Percentiles rank a stretch among this genome's conserved stretches.
These are phyloP conservation scores for Trametes villosa DNA, from an alignment of 768 basidiomycete species.

Conservation along the genomic window DNA sequence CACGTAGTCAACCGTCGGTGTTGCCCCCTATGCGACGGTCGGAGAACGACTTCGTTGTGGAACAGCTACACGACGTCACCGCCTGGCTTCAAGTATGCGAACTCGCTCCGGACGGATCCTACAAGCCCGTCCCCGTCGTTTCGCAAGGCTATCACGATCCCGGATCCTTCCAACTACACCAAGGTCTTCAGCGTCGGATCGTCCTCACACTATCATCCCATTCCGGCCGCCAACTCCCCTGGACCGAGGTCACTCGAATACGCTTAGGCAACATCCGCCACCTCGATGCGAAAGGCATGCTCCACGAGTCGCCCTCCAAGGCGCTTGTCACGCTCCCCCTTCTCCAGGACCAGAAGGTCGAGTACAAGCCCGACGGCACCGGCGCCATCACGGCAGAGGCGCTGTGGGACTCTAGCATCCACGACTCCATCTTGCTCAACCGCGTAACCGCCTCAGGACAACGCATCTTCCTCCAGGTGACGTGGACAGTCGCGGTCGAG, in stretches of 20 bases:
- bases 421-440: conserved; percentile 85
- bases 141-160: conserved; percentile 76
- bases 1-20: conserved; percentile 46
- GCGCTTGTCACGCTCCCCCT: conserved; percentile 74
- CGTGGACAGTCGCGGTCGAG: conserved; percentile 81
- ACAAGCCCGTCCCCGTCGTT: conserved; percentile 81
- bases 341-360: conserved; percentile 68
- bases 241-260: conserved; percentile 78
- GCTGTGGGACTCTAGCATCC: conserved; percentile 93
- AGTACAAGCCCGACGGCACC: conserved; percentile 86
- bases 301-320: conserved; percentile 79
- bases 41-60: conserved; percentile 88
- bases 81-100: conserved; percentile 88
- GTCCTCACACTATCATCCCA: conserved; percentile 78
- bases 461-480: conserved; percentile 77
- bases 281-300: conserved; percentile 79
- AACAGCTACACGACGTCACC: conserved; percentile 90
- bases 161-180: conserved; percentile 87
- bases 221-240: conserved; percentile 88
- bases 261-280: conserved; percentile 84
- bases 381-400: conserved; percentile 69
- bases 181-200: conserved; percentile 90
- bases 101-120: conserved; percentile 82
- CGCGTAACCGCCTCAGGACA: conserved; percentile 79
- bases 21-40: conserved; percentile 86